Percentiles rank a stretch among this genome's conserved stretches.
Evolutionary conservation across 495 filamentous ascomycete species (phyloP).

Genomic region (Letharia lupina): DNA sequence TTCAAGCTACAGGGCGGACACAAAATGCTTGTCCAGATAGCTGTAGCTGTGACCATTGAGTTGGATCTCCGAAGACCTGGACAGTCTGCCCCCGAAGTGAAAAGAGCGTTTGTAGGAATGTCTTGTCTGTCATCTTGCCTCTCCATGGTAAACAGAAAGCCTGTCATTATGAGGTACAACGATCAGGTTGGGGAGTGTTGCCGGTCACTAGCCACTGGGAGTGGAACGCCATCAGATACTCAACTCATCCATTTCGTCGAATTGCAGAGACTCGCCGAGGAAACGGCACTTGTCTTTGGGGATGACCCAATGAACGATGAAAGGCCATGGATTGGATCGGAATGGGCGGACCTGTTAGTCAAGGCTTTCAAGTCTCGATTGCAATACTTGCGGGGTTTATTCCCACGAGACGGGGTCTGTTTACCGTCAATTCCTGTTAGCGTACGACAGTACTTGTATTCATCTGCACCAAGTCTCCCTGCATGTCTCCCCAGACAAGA

Average conservation of each 20-base stretch:
- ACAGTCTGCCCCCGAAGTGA: slow-evolving; percentile 2
- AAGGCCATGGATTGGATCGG: neutral
- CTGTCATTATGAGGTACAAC: slow-evolving; percentile 8
- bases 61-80: slow-evolving; percentile 11
- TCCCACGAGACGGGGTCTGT: neutral
- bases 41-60: slow-evolving; percentile 25
- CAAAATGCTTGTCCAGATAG: slow-evolving; percentile 23
- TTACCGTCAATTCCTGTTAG: neutral
- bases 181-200: slow-evolving; percentile 3
- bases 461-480: slow-evolving; percentile 13
- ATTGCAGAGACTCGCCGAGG: slow-evolving; percentile 6
- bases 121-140: slow-evolving; percentile 8
- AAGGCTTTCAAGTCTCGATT: slow-evolving; percentile 8
- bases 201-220: neutral
- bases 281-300: slow-evolving; percentile 11
- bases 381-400: neutral
- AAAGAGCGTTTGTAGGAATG: neutral
- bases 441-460: slow-evolving; percentile 8
- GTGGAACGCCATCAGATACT: slow-evolving; percentile 1
- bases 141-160: slow-evolving; percentile 14
- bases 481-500: neutral
- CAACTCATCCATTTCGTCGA: slow-evolving; percentile 8
- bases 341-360: neutral
- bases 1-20: slow-evolving; percentile 19
- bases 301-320: slow-evolving; percentile 3